Evolutionary conservation across 78 protist species (phyloP).

Genomic region (Dictyostelium firmibasis): DNA sequence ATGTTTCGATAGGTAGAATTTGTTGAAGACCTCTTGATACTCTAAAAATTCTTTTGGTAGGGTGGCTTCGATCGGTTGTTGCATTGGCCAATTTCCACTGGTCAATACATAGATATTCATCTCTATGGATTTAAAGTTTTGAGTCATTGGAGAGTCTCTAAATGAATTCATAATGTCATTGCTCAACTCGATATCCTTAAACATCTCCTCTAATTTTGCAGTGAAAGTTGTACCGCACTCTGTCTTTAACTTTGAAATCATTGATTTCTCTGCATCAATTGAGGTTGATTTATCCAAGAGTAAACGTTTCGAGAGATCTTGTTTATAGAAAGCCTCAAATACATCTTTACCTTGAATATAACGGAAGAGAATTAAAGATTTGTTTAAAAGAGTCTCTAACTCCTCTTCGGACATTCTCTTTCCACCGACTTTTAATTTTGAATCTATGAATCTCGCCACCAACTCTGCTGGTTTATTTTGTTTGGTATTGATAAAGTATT

Average conservation of each 20-base stretch:
- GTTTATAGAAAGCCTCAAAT: slow-evolving; percentile 98
- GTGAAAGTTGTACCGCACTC: slow-evolving; percentile 96
- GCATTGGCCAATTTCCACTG: slow-evolving; percentile 92
- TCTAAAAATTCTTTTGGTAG: slow-evolving; percentile 79
- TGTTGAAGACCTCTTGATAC: slow-evolving; percentile 81
- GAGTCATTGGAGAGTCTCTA: not conserved
- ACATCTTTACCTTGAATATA: slow-evolving; percentile 94
- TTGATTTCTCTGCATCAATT: slow-evolving; percentile 91
- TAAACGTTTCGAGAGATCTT: slow-evolving; percentile 95
- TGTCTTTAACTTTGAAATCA: slow-evolving; percentile 92
- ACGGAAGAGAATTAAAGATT: slow-evolving; percentile 88
- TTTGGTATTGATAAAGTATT: slow-evolving; percentile 83
- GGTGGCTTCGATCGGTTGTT: slow-evolving; percentile 32
- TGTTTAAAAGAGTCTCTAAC: slow-evolving; percentile 60
- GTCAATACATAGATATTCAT: slow-evolving; percentile 93
- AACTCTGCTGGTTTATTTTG: slow-evolving; percentile 90
- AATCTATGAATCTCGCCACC: slow-evolving; percentile 86
- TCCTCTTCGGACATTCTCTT: slow-evolving; percentile 67
- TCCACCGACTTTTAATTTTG: slow-evolving; percentile 73
- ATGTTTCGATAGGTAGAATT: slow-evolving; percentile 89
- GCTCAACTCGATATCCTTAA: slow-evolving; percentile 93
- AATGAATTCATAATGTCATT: slow-evolving; percentile 76
- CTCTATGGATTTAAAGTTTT: slow-evolving; percentile 16
- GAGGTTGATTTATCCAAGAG: slow-evolving; percentile 87
- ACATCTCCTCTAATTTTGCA: slow-evolving; percentile 96